Conservation (phyloP, 306 rosid species). For the Sesbania bispinosa region DNA sequence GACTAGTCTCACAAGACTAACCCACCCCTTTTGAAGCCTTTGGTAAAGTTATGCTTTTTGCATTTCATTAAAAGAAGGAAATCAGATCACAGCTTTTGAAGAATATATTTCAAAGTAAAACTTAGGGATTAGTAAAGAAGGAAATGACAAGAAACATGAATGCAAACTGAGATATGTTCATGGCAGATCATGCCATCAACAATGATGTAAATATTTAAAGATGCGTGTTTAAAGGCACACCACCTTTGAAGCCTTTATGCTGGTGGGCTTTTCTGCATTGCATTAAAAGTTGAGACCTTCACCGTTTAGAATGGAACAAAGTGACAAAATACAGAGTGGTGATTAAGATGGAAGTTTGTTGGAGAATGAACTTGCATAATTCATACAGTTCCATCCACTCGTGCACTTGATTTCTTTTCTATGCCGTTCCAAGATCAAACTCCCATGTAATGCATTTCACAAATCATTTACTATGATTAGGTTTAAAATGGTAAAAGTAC, state of each 20-base stretch:
- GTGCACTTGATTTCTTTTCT: conserved; percentile 33
- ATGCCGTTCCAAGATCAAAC: conserved; percentile 23
- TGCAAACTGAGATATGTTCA: conserved; percentile 32
- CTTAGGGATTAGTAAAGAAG: conserved; percentile 32
- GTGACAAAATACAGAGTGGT: conserved; percentile 35
- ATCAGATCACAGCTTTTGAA: conserved; percentile 49
- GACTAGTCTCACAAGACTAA: conserved; percentile 42
- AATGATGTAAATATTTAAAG: conserved; percentile 24
- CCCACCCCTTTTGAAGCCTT: conserved; percentile 55
- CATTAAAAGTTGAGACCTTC: conserved; percentile 42
- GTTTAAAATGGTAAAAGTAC: conserved; percentile 6
- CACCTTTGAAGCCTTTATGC: conserved; percentile 40
- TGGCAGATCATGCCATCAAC: conserved; percentile 24
- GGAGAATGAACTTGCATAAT: conserved; percentile 26
- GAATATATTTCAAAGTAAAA: conserved; percentile 42
- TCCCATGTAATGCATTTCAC: conserved; percentile 25
- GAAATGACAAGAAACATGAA: conserved; percentile 37
- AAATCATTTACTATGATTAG: conserved; percentile 21
- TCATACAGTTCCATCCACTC: conserved; percentile 33
- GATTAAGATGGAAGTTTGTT: conserved; percentile 26
- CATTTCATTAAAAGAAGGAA: conserved; percentile 74
- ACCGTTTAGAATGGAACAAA: conserved; percentile 36
- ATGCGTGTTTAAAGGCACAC: conserved; percentile 39
- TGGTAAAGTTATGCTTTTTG: conserved; percentile 62
- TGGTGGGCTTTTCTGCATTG: conserved; percentile 32